A percentile compares a stretch with the other conserved stretches of the same genome.
These are phyloP conservation scores for Scutellaria baicalensis DNA, from an alignment of 257 asterid species.

Conservation along the genomic window DNA sequence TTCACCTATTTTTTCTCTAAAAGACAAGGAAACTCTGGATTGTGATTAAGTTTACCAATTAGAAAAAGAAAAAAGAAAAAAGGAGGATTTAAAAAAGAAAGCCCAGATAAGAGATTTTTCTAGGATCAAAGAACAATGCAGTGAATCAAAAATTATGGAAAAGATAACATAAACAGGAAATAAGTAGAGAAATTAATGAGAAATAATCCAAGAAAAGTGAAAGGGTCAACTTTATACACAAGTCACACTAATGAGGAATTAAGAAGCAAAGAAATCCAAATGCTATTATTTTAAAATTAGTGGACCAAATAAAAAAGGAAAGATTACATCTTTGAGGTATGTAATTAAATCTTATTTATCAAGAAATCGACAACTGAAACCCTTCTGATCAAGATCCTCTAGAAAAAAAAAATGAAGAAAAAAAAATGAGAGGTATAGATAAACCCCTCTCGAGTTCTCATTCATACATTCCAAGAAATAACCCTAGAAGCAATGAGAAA, in stretches of 20 bases:
- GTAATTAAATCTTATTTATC: neutral
- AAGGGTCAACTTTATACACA: conserved; percentile 24
- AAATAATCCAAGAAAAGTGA: conserved; percentile 16
- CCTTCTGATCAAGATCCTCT: conserved; percentile 23
- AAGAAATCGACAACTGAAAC: conserved; percentile 8
- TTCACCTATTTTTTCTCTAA: neutral
- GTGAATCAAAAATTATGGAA: neutral
- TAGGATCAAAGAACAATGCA: conserved; percentile 20
- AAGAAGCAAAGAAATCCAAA: conserved; percentile 24
- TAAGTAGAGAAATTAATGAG: neutral
- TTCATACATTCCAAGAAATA: conserved; percentile 10
- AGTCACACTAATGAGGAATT: conserved; percentile 19
- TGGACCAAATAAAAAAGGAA: neutral
- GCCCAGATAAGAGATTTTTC: conserved; percentile 20
- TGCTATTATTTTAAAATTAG: conserved; percentile 1
- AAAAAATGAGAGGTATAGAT: neutral
- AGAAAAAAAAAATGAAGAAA: neutral
- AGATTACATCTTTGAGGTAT: neutral
- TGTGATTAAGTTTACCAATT: neutral
- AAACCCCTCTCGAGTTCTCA: conserved; percentile 6
- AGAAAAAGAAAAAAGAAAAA: neutral
- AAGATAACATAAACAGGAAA: neutral
- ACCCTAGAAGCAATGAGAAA: conserved; percentile 20
- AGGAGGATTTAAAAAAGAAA: neutral
- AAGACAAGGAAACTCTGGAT: neutral